phyloP scores from a whole-genome alignment of 352 stramenopile genomes.

The Pythium insidiosum region DNA sequence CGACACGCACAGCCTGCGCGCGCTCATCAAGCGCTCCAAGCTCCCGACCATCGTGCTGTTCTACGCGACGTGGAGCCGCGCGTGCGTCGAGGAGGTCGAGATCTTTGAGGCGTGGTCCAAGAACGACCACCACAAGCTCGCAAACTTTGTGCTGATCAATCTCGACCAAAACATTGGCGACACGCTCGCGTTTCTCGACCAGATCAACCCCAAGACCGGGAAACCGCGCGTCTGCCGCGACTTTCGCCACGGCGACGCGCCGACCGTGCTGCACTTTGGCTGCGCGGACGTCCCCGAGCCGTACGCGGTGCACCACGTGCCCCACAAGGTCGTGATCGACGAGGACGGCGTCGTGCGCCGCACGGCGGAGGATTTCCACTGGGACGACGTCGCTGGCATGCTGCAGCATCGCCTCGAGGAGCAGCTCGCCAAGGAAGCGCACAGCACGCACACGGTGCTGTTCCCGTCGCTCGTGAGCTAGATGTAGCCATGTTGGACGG shows the following conservation, averaged over 20 bases:
- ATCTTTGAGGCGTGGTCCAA: constrained; percentile 53
- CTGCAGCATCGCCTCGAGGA: constrained; percentile 36
- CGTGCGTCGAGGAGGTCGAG: constrained; percentile 41
- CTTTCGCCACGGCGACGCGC: constrained; percentile 27
- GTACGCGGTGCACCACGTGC: constrained; percentile 43
- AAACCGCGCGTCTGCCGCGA: constrained; percentile 44
- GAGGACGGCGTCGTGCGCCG: constrained; percentile 32
- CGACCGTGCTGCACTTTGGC: constrained; percentile 49
- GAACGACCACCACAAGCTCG: constrained; percentile 25
- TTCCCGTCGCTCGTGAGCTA: constrained; percentile 8
- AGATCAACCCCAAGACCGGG: constrained; percentile 21
- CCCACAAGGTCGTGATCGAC: constrained; percentile 42
- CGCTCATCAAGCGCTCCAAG: constrained; percentile 23
- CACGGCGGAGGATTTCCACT: constrained; percentile 51
- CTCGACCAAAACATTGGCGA: constrained; percentile 49
- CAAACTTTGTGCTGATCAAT: constrained; percentile 60
- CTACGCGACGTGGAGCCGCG: constrained; percentile 58
- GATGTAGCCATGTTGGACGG: background rate
- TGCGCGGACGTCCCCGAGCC: constrained; percentile 36
- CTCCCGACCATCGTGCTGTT: constrained; percentile 43
- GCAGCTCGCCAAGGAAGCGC: constrained; percentile 2
- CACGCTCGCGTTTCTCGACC: constrained; percentile 39
- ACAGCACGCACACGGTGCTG: constrained; percentile 15
- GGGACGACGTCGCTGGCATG: constrained; percentile 45
- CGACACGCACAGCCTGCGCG: constrained; percentile 21